Evolutionary conservation across 352 stramenopile species (phyloP), one percentile per base, ranked within the genome.

Genomic region (Phytophthora sojae): DNA sequence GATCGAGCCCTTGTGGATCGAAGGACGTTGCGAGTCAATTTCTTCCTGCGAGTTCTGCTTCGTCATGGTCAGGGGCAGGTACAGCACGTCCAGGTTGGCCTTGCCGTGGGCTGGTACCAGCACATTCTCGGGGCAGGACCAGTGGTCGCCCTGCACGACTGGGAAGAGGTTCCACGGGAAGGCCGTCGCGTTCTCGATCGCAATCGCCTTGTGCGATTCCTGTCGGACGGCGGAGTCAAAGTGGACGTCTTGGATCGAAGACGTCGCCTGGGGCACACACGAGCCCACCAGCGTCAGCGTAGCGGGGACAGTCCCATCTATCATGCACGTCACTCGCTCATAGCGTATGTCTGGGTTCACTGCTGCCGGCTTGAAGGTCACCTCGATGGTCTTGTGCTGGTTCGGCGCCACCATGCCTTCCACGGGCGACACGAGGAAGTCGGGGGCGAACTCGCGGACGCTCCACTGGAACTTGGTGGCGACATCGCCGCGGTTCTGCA

Each of bases 401-500:
- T 96, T 91, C 6, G 95, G 90, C 7, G 85, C 74, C 19, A 98
- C 64, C 21, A 94, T 80, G 8, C 94, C 95, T 51, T 98, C 90
- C 0, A 79, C 32, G 0, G 95, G 95, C 0, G 86, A 73, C 3
- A 98, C 87, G 0, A 64, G 59, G 62, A 98, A 98, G 52, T 98
- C 83, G 1, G 84, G 79, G 1, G 78, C 80, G 64, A 98, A 95
- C 9, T 88, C 77, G 3, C 71, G 77, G 7, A 79, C 35, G 26
- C 92, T 88, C 94, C 94, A 98, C 52, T 87, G 82, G 64, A 96
- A 98, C 49, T 93, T 94, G 12, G 93, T 84, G 3, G 89, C 72
- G 4, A 98, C 61, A 67, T 98, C 95, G 14, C 95, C 95, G 12
- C 84, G 79, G 61, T 98, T 98, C 60, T 98, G 90, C 49, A 98